Evolutionary conservation across 352 stramenopile genomes (phyloP), one percentile per base, ranked within the genome.

Genomic region (Detonula confervacea): DNA sequence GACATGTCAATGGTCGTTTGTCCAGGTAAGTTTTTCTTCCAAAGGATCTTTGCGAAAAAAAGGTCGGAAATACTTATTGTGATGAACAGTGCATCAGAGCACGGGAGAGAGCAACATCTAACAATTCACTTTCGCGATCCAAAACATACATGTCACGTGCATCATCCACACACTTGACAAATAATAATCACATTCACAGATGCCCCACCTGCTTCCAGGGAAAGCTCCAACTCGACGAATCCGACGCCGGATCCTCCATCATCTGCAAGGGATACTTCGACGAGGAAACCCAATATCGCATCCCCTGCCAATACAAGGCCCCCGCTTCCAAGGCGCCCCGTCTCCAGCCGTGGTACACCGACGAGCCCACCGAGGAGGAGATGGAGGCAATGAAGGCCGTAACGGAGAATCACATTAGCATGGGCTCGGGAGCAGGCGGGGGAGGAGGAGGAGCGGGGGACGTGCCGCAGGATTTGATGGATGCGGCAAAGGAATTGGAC

Each of bases 291-390:
- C 37, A 61, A 11, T 25, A 57, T 29, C 47, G 71, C 0, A 80
- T 83, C 1, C 51, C 64, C n/a, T 90, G 80, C 64, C 27, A 2
- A 8, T 87, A 81, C 30, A 24, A 64, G 25, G 29, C 49, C 22
- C 46, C 63, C 0, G 11, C 35, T 24, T 5, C 61, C 2, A 66
- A 63, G 4, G 77, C 70, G n/a, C 72, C 70, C n/a, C 75, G 83
- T 37, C 69, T 84, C 22, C 60, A 81, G 33, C 83, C 79, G 27
- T 90, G 79, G 78, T 83, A 86, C 62, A 42, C 61, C 6, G 62
- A 87, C 24, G 64, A 91, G 65, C 88, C 88, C 0, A 78, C 81
- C 0, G 81, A 92, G 60, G 77, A 91, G 65, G 60, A 92, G 80
- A 79, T 81, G 35, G 81, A 90, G 69, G 84, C 73, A 54, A 89